phyloP scores from a whole-genome alignment of 2,329 filamentous ascomycete genomes.

The Pseudocercospora fijiensis region DNA sequence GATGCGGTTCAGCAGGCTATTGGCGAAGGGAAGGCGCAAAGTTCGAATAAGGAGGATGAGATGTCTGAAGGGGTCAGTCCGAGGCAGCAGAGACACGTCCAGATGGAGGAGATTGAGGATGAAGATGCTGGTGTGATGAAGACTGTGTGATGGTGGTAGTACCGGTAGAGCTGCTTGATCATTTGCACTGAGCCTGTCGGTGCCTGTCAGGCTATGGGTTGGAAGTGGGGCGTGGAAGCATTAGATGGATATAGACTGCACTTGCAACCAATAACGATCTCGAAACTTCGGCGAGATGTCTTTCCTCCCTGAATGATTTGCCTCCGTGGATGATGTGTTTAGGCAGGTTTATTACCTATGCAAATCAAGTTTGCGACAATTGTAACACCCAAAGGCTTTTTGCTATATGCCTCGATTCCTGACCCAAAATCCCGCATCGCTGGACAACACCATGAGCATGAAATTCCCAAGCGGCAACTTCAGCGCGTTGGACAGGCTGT shows the following conservation, averaged over 20 bases:
- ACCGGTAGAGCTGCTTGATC: neutral
- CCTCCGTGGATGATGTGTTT: neutral
- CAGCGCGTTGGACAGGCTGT: too few species aligned
- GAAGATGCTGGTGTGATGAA: conserved; percentile 2
- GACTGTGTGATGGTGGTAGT: neutral
- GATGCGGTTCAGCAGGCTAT: conserved; percentile 24
- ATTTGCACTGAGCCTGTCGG: too few species aligned
- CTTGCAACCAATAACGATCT: neutral
- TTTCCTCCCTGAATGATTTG: neutral
- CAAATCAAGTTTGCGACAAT: neutral
- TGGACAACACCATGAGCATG: too few species aligned
- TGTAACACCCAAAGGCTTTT: neutral
- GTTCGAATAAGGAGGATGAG: conserved; percentile 5
- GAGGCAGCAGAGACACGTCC: neutral
- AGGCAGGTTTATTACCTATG: neutral
- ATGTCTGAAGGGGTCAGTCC: neutral
- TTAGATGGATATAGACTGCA: neutral
- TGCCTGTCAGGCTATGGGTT: neutral
- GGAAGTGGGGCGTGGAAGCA: neutral
- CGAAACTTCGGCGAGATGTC: too few species aligned
- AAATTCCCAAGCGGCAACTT: too few species aligned
- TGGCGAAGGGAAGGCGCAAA: neutral
- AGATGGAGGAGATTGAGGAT: neutral
- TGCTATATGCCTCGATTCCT: neutral
- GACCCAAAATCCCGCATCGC: neutral